phyloP scores from a whole-genome alignment of 2,329 filamentous ascomycete genomes.

The Hymenoscyphus scutula region DNA sequence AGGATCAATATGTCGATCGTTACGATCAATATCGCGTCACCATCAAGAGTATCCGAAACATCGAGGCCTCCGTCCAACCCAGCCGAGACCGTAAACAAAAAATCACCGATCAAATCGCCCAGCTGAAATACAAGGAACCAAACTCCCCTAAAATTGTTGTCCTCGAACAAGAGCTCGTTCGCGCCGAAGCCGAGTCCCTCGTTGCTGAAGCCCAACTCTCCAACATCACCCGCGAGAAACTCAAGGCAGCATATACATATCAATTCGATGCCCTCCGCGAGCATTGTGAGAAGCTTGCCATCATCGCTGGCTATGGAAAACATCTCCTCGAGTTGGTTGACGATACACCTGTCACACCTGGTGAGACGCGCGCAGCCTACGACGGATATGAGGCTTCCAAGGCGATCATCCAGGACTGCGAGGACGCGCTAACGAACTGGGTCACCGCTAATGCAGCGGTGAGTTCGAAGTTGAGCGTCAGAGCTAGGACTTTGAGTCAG shows the following conservation, averaged over 20 bases:
- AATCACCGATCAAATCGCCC: conserved; percentile 97
- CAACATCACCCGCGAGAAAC: conserved; percentile 99
- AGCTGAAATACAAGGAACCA: conserved; percentile 99
- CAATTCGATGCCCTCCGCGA: conserved; percentile 97
- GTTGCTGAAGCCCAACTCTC: conserved; percentile 97
- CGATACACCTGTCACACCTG: conserved; percentile 93
- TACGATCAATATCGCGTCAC: conserved; percentile 99
- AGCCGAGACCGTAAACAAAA: conserved; percentile 99
- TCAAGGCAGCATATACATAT: conserved; percentile 97
- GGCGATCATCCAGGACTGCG: conserved; percentile 98
- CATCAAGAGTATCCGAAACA: conserved; percentile 99
- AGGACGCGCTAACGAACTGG: conserved; percentile 97
- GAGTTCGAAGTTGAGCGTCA: conserved; percentile 79
- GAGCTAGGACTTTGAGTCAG: conserved; percentile 83
- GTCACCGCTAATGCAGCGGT: conserved; percentile 87
- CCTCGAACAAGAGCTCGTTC: conserved; percentile 96
- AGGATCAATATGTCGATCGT: conserved; percentile 95
- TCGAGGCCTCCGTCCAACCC: conserved; percentile 96
- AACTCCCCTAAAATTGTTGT: conserved; percentile 97
- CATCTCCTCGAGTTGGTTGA: conserved; percentile 96
- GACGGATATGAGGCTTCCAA: conserved; percentile 98
- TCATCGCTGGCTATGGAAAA: conserved; percentile 97
- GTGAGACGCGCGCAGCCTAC: conserved; percentile 92
- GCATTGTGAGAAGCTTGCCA: conserved; percentile 96
- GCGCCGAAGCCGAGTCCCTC: conserved; percentile 96